These are phyloP conservation scores for Ganoderma sinense DNA, from an alignment of 1,284 basidiomycete species.

Conservation along the genomic window DNA sequence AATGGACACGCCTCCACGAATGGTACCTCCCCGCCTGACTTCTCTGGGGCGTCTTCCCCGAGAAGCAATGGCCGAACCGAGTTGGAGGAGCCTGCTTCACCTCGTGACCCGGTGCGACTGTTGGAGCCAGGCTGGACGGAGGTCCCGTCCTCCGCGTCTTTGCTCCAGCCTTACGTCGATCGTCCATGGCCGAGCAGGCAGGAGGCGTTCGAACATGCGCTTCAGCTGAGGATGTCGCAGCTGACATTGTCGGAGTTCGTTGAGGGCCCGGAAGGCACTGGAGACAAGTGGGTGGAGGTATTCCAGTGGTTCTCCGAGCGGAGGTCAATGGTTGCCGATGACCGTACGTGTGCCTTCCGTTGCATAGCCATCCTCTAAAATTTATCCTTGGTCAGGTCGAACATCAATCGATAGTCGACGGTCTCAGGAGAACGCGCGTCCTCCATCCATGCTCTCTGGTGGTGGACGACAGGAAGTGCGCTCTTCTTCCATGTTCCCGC, in stretches of 20 bases:
- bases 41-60: conserved; percentile 18
- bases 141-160: conserved; percentile 55
- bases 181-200: conserved; percentile 59
- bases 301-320: conserved; percentile 85
- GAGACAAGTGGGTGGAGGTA: conserved; percentile 84
- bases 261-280: conserved; percentile 88
- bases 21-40: conserved; percentile 36
- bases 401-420: conserved; percentile 42
- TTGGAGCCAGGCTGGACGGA: conserved; percentile 44
- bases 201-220: conserved; percentile 79
- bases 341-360: conserved; percentile 40
- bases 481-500: conserved; percentile 21
- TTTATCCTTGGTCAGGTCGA: conserved; percentile 28
- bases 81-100: not conserved
- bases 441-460: conserved; percentile 31
- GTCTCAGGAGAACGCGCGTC: conserved; percentile 35
- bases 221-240: conserved; percentile 90
- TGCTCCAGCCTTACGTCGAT: conserved; percentile 64
- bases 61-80: conserved; percentile 19
- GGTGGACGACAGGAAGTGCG: conserved; percentile 30
- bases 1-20: conserved; percentile 19
- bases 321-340: conserved; percentile 50
- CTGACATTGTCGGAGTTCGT: conserved; percentile 85
- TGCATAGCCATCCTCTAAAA: conserved; percentile 2
- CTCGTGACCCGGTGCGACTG: conserved; percentile 31